These are phyloP conservation scores for Babesia ovata DNA, from an alignment of 169 alveolate species.

Conservation along the genomic window DNA sequence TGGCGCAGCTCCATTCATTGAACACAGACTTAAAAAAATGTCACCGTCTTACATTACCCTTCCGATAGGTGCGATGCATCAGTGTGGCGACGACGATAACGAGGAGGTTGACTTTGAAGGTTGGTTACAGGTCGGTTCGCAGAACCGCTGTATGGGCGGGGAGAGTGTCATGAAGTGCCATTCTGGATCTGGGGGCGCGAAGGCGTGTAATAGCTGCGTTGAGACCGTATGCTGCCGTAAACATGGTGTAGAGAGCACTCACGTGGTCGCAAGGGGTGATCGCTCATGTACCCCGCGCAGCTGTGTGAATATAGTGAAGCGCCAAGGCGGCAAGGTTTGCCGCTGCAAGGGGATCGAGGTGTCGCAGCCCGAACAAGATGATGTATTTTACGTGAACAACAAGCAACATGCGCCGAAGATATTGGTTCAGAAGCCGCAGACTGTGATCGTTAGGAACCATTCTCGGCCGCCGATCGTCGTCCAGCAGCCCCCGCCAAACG, in stretches of 20 bases:
- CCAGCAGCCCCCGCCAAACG: conserved; percentile 82
- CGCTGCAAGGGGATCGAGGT: conserved; percentile 24
- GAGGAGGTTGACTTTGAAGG: conserved; percentile 72
- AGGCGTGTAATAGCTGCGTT: conserved; percentile 13
- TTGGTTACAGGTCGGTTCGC: conserved; percentile 59
- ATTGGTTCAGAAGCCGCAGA: conserved; percentile 77
- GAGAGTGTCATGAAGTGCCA: conserved; percentile 45
- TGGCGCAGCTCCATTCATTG: conserved; percentile 3
- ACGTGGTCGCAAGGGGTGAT: not conserved
- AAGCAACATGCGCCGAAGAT: conserved; percentile 77
- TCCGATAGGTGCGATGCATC: conserved; percentile 16
- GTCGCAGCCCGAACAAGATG: conserved; percentile 20
- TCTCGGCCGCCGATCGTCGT: conserved; percentile 80
- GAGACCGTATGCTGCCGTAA: conserved; percentile 22
- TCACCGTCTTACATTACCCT: conserved; percentile 1
- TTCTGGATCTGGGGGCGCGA: not conserved
- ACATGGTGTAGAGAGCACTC: conserved; percentile 3
- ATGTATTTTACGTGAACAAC: conserved; percentile 71
- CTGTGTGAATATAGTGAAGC: conserved; percentile 30
- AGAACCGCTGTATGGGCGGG: not conserved
- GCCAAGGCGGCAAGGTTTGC: conserved; percentile 20
- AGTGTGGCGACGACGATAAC: conserved; percentile 56
- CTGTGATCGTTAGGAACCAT: conserved; percentile 77
- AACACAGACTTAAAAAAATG: conserved; percentile 1
- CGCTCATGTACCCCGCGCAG: conserved; percentile 20